phyloP scores from a whole-genome alignment of 139 green algal species.

The Chlamydomonas sp. region DNA sequence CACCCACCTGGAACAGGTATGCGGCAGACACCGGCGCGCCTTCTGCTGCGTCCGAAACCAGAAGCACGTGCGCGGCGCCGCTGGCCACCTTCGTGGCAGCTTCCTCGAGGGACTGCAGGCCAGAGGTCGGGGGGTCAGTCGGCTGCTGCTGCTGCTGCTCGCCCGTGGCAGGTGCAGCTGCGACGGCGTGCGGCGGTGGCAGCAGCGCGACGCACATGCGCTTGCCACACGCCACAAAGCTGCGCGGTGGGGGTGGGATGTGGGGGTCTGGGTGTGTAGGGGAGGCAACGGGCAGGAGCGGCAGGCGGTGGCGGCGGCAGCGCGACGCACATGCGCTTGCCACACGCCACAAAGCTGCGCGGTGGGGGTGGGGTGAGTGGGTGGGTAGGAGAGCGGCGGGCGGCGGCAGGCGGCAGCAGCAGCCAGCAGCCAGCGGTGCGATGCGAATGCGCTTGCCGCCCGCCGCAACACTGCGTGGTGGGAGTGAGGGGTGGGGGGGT shows the following conservation, averaged over 20 bases:
- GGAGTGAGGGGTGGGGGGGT: too few species aligned
- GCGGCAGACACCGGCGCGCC: background rate
- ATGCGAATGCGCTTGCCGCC: background rate
- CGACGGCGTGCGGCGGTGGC: background rate
- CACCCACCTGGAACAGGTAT: constrained; percentile 1
- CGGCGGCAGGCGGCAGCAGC: background rate
- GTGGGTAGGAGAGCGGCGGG: background rate
- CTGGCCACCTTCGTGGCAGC: too few species aligned
- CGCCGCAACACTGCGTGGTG: too few species aligned
- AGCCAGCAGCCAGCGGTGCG: too few species aligned
- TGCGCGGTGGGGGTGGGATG: too few species aligned
- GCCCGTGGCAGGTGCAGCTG: too few species aligned
- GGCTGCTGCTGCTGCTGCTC: background rate
- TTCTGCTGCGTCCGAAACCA: background rate
- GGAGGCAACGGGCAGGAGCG: background rate
- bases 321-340: background rate
- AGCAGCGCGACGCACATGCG: background rate
- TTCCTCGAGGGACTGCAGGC: background rate
- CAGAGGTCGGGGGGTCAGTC: background rate
- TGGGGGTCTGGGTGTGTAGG: background rate
- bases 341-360: too few species aligned
- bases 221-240: too few species aligned
- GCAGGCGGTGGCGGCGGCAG: too few species aligned
- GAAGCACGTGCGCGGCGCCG: background rate
- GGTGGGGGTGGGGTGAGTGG: too few species aligned